Evolutionary conservation across 257 asterid genomes (phyloP).

Genomic region (Fraxinus excelsior): DNA sequence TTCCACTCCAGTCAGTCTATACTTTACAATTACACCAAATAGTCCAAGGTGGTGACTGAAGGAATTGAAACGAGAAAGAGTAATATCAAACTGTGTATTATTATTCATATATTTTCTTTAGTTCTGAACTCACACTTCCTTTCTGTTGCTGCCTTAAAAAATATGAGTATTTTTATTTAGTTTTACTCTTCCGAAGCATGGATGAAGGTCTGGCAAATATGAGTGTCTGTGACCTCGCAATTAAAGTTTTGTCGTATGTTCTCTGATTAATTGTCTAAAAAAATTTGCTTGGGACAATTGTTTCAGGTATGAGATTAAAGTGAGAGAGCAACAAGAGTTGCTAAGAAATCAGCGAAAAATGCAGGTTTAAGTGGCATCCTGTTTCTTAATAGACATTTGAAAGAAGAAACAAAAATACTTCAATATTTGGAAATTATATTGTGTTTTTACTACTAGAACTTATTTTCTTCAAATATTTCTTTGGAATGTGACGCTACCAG

Average conservation of each 20-base stretch:
- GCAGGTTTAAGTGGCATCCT: constrained; percentile 55
- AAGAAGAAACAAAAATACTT: not conserved
- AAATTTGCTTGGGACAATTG: constrained; percentile 14
- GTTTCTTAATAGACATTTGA: constrained; percentile 15
- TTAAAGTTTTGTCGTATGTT: not conserved
- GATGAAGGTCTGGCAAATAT: not conserved
- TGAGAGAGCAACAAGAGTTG: constrained; percentile 86
- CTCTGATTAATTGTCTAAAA: not conserved
- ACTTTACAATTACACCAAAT: not conserved
- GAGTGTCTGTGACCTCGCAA: not conserved
- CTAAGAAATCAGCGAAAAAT: constrained; percentile 80
- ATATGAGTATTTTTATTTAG: too few relatives aligned
- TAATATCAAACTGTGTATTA: not conserved
- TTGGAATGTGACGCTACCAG: not conserved
- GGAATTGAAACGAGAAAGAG: not conserved
- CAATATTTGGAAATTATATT: not conserved
- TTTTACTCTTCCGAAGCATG: not conserved
- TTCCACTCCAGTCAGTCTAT: not conserved
- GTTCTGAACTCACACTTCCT: not conserved
- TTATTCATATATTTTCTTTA: too few relatives aligned
- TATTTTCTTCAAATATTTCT: not conserved
- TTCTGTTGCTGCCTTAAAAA: not conserved
- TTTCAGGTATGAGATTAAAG: constrained; percentile 90
- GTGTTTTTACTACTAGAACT: constrained; percentile 15
- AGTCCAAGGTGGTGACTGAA: not conserved